phyloP scores from a whole-genome alignment of 306 rosid species.

The Oemleria cerasiformis region DNA sequence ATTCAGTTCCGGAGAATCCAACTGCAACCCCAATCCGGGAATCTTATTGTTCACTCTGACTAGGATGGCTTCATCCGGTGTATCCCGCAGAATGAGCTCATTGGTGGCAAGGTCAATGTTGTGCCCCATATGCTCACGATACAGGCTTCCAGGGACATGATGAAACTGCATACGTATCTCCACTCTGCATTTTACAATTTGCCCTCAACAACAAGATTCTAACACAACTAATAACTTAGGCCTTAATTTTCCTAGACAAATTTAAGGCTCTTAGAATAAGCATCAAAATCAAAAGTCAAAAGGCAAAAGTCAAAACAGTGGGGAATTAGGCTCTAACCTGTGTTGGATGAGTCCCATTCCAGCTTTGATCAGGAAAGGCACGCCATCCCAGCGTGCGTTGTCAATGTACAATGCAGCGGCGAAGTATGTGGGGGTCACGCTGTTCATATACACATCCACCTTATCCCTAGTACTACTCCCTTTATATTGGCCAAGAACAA shows the following conservation, averaged over 20 bases:
- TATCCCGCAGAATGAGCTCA: constrained; percentile 86
- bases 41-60: constrained; percentile 82
- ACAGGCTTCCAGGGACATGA: constrained; percentile 75
- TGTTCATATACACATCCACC: constrained; percentile 45
- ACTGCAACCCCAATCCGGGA: constrained; percentile 85
- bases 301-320: not conserved
- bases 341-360: constrained; percentile 90
- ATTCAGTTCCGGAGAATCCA: constrained; percentile 87
- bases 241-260: not conserved
- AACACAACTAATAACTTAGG: too few relatives aligned
- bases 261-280: not conserved
- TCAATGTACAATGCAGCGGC: constrained; percentile 79
- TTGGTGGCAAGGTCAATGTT: constrained; percentile 60
- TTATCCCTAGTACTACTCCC: constrained; percentile 50
- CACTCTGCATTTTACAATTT: constrained; percentile 56
- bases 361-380: constrained; percentile 81
- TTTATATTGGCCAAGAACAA: constrained; percentile 88
- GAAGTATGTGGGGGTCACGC: constrained; percentile 79
- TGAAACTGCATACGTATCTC: constrained; percentile 88
- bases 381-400: constrained; percentile 98
- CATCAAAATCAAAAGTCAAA: not conserved
- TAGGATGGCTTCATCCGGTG: constrained; percentile 83
- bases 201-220: constrained; percentile 11
- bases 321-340: constrained; percentile 39
- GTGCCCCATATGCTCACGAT: constrained; percentile 59